A percentile compares a stretch with the other conserved stretches of the same genome.
Conservation (phyloP, 305 asterid genomes). For the Rubia tinctorum region DNA sequence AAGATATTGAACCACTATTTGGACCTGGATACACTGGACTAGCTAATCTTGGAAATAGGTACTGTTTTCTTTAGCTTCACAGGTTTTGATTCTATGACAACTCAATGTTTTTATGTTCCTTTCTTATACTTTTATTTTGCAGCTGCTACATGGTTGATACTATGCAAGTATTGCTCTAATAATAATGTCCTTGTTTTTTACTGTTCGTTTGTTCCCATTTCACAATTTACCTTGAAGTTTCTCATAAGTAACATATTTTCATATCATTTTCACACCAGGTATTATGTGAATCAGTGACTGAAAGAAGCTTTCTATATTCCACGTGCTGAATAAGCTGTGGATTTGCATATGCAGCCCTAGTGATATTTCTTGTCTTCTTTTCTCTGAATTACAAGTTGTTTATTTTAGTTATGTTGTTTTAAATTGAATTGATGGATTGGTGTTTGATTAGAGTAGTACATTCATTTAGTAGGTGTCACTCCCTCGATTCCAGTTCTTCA, state of each 20-base stretch:
- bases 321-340: constrained; percentile 93
- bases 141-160: constrained; percentile 98
- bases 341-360: constrained; percentile 60
- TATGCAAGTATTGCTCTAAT: constrained; percentile 86
- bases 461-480: no score
- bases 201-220: background rate
- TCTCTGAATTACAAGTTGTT: no score
- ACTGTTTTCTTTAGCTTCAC: background rate
- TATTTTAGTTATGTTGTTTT: no score
- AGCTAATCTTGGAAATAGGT: constrained; percentile 99
- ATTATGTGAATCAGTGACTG: constrained; percentile 58
- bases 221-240: background rate
- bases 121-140: constrained; percentile 34
- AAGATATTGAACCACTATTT: constrained; percentile 78
- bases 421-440: no score
- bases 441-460: no score
- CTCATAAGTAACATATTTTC: background rate
- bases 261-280: constrained; percentile 42
- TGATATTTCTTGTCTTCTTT: no score
- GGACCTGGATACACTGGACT: constrained; percentile 99
- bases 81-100: background rate
- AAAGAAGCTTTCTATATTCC: constrained; percentile 66
- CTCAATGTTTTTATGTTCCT: background rate
- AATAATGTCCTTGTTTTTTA: background rate
- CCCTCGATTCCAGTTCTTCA: no score